Percentiles rank a stretch among this genome's conserved stretches.
These are phyloP conservation scores for Nitzschia palea DNA, from an alignment of 108 stramenopile species.

Conservation along the genomic window DNA sequence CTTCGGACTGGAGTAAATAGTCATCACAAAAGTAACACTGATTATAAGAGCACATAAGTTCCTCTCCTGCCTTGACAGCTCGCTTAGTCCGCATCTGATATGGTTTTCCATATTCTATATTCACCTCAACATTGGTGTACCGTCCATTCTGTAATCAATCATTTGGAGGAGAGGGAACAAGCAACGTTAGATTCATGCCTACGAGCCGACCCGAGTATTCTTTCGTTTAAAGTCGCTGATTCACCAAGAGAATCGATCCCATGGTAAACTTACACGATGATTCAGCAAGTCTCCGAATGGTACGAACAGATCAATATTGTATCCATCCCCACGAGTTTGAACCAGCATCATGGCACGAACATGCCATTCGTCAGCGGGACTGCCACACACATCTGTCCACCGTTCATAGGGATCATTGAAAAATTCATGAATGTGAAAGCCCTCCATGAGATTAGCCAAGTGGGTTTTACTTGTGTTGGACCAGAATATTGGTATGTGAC, in stretches of 20 bases:
- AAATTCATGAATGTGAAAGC: not conserved
- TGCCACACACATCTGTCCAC: not conserved
- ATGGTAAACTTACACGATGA: not conserved
- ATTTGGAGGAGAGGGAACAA: not conserved
- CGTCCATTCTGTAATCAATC: conserved; percentile 1
- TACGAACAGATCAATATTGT: not conserved
- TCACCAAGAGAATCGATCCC: not conserved
- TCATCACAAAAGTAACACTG: conserved; percentile 5
- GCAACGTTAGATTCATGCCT: not conserved
- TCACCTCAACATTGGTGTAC: not conserved
- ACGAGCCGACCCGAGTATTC: not conserved
- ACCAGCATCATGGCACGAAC: not conserved
- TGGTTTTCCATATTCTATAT: not conserved
- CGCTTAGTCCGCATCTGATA: not conserved
- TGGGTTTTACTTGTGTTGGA: not conserved
- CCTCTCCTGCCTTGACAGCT: not conserved
- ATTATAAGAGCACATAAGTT: not conserved
- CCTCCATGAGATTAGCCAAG: not conserved
- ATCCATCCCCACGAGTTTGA: conserved; percentile 3
- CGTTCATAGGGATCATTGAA: not conserved
- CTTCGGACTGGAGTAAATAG: conserved; percentile 1
- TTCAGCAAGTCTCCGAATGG: conserved; percentile 6
- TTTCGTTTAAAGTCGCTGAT: not conserved
- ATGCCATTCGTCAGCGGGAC: not conserved
- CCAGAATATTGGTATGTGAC: not conserved